Evolutionary conservation across 805 yeast species (phyloP).

Genomic region (Metschnikowia hibisci): DNA sequence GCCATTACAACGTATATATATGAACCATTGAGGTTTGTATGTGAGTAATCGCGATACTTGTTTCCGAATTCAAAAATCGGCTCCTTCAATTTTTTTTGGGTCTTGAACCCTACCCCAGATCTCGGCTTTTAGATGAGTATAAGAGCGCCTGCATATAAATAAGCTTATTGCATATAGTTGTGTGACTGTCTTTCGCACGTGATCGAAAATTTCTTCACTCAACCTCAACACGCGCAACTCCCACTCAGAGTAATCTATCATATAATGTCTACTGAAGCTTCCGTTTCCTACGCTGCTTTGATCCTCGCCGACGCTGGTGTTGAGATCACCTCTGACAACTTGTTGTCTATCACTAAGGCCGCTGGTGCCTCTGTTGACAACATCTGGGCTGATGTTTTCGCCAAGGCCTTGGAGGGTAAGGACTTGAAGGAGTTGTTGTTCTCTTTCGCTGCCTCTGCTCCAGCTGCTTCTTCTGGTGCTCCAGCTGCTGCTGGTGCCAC

Average conservation of each 20-base stretch:
- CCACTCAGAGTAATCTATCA: background rate
- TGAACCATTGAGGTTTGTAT: too few species aligned
- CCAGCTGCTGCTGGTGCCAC: constrained; percentile 40
- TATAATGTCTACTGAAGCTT: constrained; percentile 83
- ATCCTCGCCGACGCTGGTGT: constrained; percentile 96
- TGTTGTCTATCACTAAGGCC: constrained; percentile 69
- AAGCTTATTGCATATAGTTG: background rate
- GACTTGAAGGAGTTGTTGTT: constrained; percentile 74
- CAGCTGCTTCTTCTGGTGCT: constrained; percentile 36
- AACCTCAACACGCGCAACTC: background rate
- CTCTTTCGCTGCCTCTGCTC: constrained; percentile 48
- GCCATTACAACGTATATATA: too few species aligned
- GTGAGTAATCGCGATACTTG: too few species aligned
- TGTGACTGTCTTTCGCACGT: constrained; percentile 16
- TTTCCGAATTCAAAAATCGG: too few species aligned
- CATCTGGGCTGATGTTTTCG: constrained; percentile 84
- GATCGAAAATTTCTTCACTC: constrained; percentile 13
- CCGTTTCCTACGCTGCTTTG: constrained; percentile 97
- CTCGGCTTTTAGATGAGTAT: background rate
- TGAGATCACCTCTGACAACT: constrained; percentile 86
- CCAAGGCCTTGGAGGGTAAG: constrained; percentile 84
- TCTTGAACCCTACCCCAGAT: background rate
- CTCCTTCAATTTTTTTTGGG: too few species aligned
- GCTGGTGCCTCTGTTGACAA: constrained; percentile 79
- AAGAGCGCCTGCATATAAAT: background rate